A percentile compares a stretch with the other conserved stretches of the same genome.
Evolutionary conservation across 2,329 filamentous ascomycete genomes (phyloP).

Genomic region (Alternaria hordeiaustralica): DNA sequence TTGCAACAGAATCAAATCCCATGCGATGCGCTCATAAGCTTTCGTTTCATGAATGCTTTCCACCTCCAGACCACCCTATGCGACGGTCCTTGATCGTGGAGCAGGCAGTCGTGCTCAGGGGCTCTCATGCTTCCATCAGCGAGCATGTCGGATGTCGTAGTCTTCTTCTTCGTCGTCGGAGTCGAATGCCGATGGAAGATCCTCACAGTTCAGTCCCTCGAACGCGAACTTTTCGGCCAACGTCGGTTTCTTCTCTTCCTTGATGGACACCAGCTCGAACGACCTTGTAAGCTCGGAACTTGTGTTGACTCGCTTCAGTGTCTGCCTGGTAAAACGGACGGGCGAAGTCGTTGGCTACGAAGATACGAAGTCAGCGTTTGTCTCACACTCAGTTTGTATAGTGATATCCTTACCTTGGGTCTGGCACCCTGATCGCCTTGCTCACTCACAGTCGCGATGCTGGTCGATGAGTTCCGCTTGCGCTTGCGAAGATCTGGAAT

Average conservation of each 20-base stretch:
- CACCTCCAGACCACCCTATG: background rate
- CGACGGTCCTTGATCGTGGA: background rate
- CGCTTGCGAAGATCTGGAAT: constrained; percentile 7
- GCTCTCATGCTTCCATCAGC: background rate
- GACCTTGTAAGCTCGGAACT: constrained; percentile 27
- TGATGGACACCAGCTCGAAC: constrained; percentile 9
- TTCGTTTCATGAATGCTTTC: background rate
- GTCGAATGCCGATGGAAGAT: constrained; percentile 32
- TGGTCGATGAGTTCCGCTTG: constrained; percentile 9
- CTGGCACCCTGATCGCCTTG: background rate
- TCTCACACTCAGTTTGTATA: background rate
- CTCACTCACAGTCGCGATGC: background rate
- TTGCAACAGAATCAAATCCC: background rate
- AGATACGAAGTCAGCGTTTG: background rate
- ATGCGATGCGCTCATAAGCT: background rate
- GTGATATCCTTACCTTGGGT: background rate
- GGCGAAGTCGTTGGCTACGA: background rate
- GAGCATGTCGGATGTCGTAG: background rate
- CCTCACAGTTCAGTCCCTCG: constrained; percentile 16
- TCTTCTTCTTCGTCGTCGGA: constrained; percentile 29
- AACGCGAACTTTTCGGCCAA: constrained; percentile 12
- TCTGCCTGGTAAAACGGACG: constrained; percentile 20
- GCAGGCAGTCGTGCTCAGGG: background rate
- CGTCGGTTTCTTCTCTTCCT: constrained; percentile 5
- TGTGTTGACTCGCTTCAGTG: constrained; percentile 22